Conservation (phyloP, 1,284 basidiomycete species). For the Coniferiporia sulphurascens region DNA sequence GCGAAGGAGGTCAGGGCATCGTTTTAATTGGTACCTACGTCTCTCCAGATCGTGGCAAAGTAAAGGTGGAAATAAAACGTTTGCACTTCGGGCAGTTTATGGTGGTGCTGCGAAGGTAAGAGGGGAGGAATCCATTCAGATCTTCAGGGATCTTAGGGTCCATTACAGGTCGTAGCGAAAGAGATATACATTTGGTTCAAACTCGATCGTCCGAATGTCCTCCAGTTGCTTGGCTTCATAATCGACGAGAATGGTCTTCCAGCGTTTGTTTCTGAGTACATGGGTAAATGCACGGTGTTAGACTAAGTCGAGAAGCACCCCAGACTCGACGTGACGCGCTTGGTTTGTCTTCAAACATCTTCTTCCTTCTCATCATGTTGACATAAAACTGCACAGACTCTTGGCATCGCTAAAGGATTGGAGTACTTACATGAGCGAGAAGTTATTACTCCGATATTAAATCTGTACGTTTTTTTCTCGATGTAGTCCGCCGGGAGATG, state of each 20-base stretch:
- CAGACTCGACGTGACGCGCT: not conserved
- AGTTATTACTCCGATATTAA: conserved; percentile 11
- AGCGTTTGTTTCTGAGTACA: conserved; percentile 6
- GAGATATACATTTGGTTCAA: conserved; percentile 5
- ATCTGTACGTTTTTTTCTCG: not conserved
- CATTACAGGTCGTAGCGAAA: conserved; percentile 2
- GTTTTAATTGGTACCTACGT: not conserved
- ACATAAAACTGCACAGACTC: not conserved
- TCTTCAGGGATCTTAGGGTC: too few relatives aligned
- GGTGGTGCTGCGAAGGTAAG: too few relatives aligned
- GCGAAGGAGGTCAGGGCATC: not conserved
- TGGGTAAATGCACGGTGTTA: conserved; percentile 6
- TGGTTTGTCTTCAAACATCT: not conserved
- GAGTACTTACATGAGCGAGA: conserved; percentile 3
- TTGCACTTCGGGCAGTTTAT: not conserved
- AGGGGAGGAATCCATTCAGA: too few relatives aligned
- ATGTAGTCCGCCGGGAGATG: not conserved
- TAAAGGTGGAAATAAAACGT: not conserved
- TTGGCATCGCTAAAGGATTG: conserved; percentile 2
- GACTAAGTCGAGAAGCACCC: not conserved
- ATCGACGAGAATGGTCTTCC: not conserved
- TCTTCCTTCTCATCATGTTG: not conserved
- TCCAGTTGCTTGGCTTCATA: conserved; percentile 1
- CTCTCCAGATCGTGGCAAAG: not conserved
- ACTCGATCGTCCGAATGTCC: not conserved